Evolutionary conservation across 140 eudicot species (phyloP), one percentile per base, ranked within the genome.

Genomic region (Flaveria floridana): DNA sequence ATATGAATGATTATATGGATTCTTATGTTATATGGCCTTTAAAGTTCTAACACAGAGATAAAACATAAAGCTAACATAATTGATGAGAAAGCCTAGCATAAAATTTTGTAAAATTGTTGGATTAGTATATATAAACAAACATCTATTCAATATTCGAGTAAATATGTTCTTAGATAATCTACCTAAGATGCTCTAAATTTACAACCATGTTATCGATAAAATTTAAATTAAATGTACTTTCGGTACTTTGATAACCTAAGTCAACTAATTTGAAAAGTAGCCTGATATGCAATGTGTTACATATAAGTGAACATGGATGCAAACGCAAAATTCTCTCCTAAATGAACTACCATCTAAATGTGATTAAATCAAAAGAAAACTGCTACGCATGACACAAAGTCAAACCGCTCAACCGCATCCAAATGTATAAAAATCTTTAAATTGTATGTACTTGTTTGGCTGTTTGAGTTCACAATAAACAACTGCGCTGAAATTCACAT

Each of bases 261-360:
- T 72, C 41, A 12, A n/a, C 8, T 47, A 55, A 41, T 52, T 63
- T 10, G 67, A 71, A 71, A 71, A 34, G 8, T 48, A 62, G 44
- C n/a, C 78, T 18, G 15, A 63, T 6, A 72, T 62, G 72, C 53
- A 70, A 78, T 23, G 65, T 21, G 16, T 16, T 23, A 23, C 65
- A 56, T 41, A 18, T 65, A n/a, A 14, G 19, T 64, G 26, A 50
- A 78, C 47, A 58, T 28, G 71, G 63, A 26, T 18, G 23, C 34
- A 58, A 16, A 26, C 57, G 19, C 70, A 13, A 50, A 46, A 64
- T 67, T 73, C 77, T 44, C 71, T 56, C 65, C 57, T 65, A 44
- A 74, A 53, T 8, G 26, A 64, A 79, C 74, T 64, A 64, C 62
- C 78, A 72, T 65, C 83, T 53, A 71, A 50, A 72, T 73, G 68